phyloP scores from a whole-genome alignment of 208 protist species.

The Wallacemonas sp. region DNA sequence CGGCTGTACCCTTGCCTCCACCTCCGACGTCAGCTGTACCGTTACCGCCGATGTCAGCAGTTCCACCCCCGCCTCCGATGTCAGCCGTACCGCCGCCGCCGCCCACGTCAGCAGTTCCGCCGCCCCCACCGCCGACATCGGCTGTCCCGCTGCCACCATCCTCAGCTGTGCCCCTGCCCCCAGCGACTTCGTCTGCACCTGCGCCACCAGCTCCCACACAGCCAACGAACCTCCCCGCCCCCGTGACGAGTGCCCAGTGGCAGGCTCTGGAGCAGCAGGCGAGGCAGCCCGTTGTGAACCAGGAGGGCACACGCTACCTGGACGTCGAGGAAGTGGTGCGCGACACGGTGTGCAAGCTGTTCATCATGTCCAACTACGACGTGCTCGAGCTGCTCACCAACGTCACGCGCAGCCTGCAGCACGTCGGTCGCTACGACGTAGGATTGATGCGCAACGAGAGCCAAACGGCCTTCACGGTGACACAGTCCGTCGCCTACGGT shows the following conservation, averaged over 20 bases:
- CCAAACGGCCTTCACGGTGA: conserved; percentile 78
- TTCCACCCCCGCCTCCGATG: conserved; percentile 18
- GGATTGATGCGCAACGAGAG: conserved; percentile 79
- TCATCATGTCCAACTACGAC: conserved; percentile 79
- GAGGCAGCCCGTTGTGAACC: conserved; percentile 40
- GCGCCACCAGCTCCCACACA: conserved; percentile 10
- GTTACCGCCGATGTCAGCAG: conserved; percentile 16
- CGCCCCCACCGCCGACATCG: conserved; percentile 16
- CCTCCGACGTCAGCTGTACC: conserved; percentile 4
- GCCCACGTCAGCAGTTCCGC: conserved; percentile 10
- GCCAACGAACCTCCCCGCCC: conserved; percentile 6
- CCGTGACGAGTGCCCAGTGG: conserved; percentile 44
- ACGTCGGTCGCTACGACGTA: conserved; percentile 80
- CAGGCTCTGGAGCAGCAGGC: conserved; percentile 42
- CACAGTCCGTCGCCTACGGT: conserved; percentile 68
- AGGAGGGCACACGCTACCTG: conserved; percentile 62
- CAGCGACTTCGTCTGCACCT: conserved; percentile 1
- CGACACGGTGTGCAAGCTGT: conserved; percentile 68
- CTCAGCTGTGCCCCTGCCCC: conserved; percentile 12
- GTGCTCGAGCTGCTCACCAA: conserved; percentile 63
- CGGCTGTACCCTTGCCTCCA: conserved; percentile 2
- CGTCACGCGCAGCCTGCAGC: conserved; percentile 66
- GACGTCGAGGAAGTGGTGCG: conserved; percentile 72
- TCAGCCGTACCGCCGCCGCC: conserved; percentile 6
- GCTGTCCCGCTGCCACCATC: conserved; percentile 16